phyloP scores from a whole-genome alignment of 2,329 filamentous ascomycete species.

The Amauroascus niger region DNA sequence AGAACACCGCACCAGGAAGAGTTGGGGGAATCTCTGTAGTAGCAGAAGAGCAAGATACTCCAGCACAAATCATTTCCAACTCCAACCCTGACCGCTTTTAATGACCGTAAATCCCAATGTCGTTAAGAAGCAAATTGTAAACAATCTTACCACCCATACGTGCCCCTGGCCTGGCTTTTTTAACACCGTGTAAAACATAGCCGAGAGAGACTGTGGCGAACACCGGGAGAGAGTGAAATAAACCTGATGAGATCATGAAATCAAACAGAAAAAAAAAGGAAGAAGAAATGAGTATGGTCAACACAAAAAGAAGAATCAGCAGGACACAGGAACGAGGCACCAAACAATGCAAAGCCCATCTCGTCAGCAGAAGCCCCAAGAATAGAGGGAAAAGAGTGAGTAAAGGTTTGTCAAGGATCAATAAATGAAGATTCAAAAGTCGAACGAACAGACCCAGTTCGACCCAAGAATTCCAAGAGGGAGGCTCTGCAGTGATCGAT shows the following conservation, averaged over 20 bases:
- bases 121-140: not conserved
- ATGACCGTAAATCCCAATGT: conserved; percentile 3
- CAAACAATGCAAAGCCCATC: not conserved
- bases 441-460: not conserved
- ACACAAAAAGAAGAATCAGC: not conserved
- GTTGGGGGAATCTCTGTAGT: not conserved
- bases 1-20: not conserved
- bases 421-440: not conserved
- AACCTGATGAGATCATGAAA: conserved; percentile 2
- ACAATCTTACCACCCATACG: not conserved
- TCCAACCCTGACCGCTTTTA: not conserved
- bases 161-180: not conserved
- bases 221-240: not conserved
- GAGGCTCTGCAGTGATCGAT: not conserved
- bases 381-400: not conserved
- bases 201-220: not conserved
- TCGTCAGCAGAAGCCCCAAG: not conserved
- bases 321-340: not conserved
- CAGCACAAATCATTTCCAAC: not conserved
- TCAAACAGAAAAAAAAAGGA: not conserved
- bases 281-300: not conserved
- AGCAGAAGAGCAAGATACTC: not conserved
- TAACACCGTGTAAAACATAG: not conserved
- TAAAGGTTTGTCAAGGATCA: not conserved
- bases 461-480: not conserved